Evolutionary conservation across 1,139 yeast genomes (phyloP), one percentile per base, ranked within the genome.

Genomic region (Lodderomyces pseudojiufengensis): DNA sequence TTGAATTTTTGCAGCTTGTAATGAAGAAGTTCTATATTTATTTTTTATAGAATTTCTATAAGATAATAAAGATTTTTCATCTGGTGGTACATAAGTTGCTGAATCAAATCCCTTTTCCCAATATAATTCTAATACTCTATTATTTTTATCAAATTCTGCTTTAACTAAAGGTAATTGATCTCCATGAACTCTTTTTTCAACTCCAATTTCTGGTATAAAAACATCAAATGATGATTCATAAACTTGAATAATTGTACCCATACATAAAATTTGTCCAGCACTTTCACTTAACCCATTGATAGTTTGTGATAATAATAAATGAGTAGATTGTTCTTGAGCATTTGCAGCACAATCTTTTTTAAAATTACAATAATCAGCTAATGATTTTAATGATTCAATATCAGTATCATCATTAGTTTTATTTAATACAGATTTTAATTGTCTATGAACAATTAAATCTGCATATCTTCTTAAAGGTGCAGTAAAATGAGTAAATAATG

Each of bases 191-290:
- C 98, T 78, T 63, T 92, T 92, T 58, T 92, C 98, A 48, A 92
- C 86, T 29, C 98, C 97, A 63, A 90, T 83, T 49, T 87, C 97
- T 1, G 97, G 97, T 43, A 92, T 73, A 45, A 87, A 78, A 6
- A 92, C 95, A 59, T 92, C 98, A 64, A 92, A 92, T 2, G 97
- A 87, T 2, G 96, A 86, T 60, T 92, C 97, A 55, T 90, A 90
- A 6, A 90, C 97, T 57, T 88, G 97, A 25, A 88, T 65, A 27
- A 92, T 94, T 10, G 88, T 79, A 10, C 95, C 97, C 75, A 82
- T 79, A 31, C 88, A 80, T 48, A 90, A 72, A 35, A 88, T 59
- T 57, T 88, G 96, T 1, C 95, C 95, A 6, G 92, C 79, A 23
- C 73, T 68, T 40, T 76, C 78, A 44, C 95, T 78, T 71, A 85